Evolutionary conservation across 805 yeast species (phyloP).

Genomic region (Kluyveromyces wickerhamii): DNA sequence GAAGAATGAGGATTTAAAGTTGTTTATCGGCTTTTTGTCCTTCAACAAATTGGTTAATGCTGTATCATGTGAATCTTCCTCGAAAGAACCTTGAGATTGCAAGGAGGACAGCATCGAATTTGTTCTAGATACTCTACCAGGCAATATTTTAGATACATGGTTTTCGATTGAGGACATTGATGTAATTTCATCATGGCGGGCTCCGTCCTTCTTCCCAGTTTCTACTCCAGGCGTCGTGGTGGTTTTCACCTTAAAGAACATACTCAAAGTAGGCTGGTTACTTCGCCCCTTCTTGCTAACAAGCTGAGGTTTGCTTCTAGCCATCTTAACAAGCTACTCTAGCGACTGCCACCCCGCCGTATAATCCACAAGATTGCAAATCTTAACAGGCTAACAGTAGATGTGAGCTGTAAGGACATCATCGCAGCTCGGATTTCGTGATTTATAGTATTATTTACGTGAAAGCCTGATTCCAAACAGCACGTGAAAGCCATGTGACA

Average conservation of each 20-base stretch:
- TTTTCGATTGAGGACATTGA: background rate
- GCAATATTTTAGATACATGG: background rate
- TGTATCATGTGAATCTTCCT: slow-evolving; percentile 23
- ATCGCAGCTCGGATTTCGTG: too few relatives aligned
- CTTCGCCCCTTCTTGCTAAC: background rate
- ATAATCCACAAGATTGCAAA: too few relatives aligned
- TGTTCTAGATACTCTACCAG: background rate
- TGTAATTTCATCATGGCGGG: too few relatives aligned
- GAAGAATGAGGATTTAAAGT: slow-evolving; percentile 15
- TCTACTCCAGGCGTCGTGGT: background rate
- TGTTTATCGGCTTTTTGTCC: slow-evolving; percentile 17
- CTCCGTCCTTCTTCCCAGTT: background rate
- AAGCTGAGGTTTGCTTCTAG: too few relatives aligned
- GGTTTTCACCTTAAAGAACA: slow-evolving; percentile 4
- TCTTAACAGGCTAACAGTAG: too few relatives aligned
- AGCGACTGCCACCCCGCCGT: too few relatives aligned
- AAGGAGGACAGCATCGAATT: slow-evolving; percentile 9
- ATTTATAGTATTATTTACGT: too few relatives aligned
- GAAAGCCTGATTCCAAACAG: too few relatives aligned
- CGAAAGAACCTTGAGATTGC: slow-evolving; percentile 28
- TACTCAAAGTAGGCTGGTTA: slow-evolving; percentile 1
- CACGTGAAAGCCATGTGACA: too few relatives aligned
- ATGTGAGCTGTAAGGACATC: too few relatives aligned
- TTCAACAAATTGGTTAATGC: slow-evolving; percentile 16
- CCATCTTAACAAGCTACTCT: too few relatives aligned